Conservation (phyloP, 176 grass and related monocot species). For the Guadua angustifolia region DNA sequence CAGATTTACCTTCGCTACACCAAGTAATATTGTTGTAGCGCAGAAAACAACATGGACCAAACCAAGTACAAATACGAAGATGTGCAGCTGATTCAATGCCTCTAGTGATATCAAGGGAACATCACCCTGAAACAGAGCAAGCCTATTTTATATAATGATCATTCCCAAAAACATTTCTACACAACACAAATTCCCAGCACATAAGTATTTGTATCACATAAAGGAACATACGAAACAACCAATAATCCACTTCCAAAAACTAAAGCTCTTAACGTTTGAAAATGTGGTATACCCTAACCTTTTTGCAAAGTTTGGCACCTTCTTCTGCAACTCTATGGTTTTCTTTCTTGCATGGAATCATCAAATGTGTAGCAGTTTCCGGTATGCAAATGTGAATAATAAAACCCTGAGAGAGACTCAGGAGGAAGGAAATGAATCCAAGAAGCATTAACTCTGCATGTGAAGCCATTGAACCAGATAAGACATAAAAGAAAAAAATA, state of each 20-base stretch:
- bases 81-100: conserved; percentile 87
- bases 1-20: conserved; percentile 63
- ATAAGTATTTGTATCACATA: conserved; percentile 3
- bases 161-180: conserved; percentile 9
- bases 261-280: not conserved
- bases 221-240: not conserved
- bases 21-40: conserved; percentile 82
- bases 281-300: conserved; percentile 45
- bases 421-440: conserved; percentile 88
- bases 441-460: conserved; percentile 93
- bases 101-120: conserved; percentile 82
- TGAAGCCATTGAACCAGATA: conserved; percentile 30
- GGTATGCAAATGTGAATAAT: conserved; percentile 72
- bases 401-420: conserved; percentile 71
- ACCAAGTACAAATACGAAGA: conserved; percentile 89
- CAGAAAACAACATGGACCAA: conserved; percentile 79
- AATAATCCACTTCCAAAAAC: not conserved
- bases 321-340: conserved; percentile 23
- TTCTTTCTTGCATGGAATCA: conserved; percentile 81
- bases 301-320: conserved; percentile 50
- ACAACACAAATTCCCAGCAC: not conserved
- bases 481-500: conserved; percentile 30
- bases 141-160: conserved; percentile 10
- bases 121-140: conserved; percentile 65
- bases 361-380: conserved; percentile 42